These are phyloP conservation scores for Bruguiera parviflora DNA, from an alignment of 345 rosid genomes.

Conservation along the genomic window DNA sequence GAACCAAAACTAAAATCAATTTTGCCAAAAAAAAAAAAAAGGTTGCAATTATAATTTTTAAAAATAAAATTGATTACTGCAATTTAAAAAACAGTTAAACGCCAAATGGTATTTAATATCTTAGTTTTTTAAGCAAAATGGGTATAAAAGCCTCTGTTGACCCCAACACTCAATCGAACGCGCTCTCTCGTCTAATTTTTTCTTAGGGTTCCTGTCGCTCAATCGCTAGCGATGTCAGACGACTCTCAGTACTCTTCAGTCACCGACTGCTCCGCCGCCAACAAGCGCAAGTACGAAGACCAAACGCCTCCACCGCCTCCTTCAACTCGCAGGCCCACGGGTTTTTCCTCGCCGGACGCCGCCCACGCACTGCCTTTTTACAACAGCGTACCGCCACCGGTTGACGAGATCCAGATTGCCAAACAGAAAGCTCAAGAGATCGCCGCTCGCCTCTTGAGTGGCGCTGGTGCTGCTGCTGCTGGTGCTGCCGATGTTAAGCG, in stretches of 20 bases:
- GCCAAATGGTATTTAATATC: no score
- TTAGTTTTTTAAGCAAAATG: no score
- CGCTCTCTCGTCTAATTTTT: no score
- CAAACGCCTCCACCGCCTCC: constrained; percentile 51
- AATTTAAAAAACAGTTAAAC: no score
- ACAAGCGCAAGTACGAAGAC: constrained; percentile 93
- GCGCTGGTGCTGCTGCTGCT: constrained; percentile 20
- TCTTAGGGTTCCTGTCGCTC: constrained; percentile 1
- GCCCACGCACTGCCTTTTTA: constrained; percentile 43
- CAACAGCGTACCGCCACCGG: constrained; percentile 76
- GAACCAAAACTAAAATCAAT: no score
- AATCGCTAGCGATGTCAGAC: constrained; percentile 61
- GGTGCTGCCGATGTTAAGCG: constrained; percentile 64
- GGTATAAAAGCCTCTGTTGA: no score
- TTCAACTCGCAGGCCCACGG: constrained; percentile 68
- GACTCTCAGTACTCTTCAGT: constrained; percentile 80
- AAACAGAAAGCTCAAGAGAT: constrained; percentile 90
- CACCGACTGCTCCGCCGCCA: constrained; percentile 30
- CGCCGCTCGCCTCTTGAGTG: constrained; percentile 71
- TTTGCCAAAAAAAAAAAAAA: no score
- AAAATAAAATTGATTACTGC: no score
- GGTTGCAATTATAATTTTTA: no score
- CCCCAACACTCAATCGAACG: no score
- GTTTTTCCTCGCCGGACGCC: constrained; percentile 93
- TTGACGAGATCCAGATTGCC: constrained; percentile 77